Conservation (phyloP, 176 grass and related monocot genomes). For the Aegilops longissima region DNA sequence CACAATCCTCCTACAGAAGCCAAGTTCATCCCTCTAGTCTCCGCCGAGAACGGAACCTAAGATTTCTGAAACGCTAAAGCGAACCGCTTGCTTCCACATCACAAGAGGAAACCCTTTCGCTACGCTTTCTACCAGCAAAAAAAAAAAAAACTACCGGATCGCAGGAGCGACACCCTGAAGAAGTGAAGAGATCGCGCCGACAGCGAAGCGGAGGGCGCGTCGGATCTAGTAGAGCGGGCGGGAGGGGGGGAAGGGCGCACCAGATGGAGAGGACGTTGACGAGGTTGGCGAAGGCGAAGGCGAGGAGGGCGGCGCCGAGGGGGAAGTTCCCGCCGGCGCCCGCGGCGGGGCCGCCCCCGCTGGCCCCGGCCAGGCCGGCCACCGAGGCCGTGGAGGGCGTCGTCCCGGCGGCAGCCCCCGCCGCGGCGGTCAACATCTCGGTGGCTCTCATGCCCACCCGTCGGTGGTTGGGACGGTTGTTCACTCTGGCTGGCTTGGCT, state of each 20-base stretch:
- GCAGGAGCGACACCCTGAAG: conserved; percentile 5
- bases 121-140: neutral
- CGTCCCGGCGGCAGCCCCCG: conserved; percentile 18
- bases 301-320: conserved; percentile 68
- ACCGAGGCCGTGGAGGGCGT: conserved; percentile 28
- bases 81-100: neutral
- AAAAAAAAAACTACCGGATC: neutral
- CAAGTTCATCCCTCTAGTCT: neutral
- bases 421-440: conserved; percentile 64
- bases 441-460: conserved; percentile 36
- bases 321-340: conserved; percentile 52
- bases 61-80: neutral
- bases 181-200: conserved; percentile 1
- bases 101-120: neutral
- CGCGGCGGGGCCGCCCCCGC: neutral
- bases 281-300: conserved; percentile 73
- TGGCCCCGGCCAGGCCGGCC: conserved; percentile 25
- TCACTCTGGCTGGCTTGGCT: conserved; percentile 13
- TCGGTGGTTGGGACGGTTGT: neutral
- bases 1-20: neutral
- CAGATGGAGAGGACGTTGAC: conserved; percentile 84
- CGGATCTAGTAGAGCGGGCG: conserved; percentile 24
- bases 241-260: conserved; percentile 29
- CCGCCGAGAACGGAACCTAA: neutral
- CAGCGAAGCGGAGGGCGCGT: neutral